Base-by-base conservation (phyloP, 148 eudicot species). In the Chenopodium formosanum region DNA sequence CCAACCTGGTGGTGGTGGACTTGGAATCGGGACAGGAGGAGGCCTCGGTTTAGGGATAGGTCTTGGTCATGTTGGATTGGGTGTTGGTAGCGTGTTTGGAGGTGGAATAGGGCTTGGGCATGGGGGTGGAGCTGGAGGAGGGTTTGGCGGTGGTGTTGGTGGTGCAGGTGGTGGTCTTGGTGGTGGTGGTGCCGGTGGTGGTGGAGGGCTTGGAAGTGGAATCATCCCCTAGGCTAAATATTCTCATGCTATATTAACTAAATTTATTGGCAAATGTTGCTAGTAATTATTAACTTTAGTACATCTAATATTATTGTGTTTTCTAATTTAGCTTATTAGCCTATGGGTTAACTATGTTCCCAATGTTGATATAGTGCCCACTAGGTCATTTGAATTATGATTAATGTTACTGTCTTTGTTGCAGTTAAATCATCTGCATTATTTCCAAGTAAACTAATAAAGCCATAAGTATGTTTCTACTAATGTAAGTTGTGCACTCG, bases 191-290 rank as follows among this genome's bases (percentile, higher is more conserved):
- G 79, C 10, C 13, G 52, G 85, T 64, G 85, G 85, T 32, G 86
- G 85, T 64, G 85, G 85, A 32, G 86, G 82, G 63, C 71, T 79
- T 60, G 81, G 81, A 72, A 40, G 66, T 78, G 85, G 82, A 23
- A 65, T 74, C n/a, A n/a, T 78, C 17, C 85, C 85, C 34, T 81
- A 77, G 60, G 60, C 60, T 53, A 60, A 40, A 48, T 47, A 60
- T 40, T 47, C 29, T 47, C 53, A 63, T 62, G 52, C n/a, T 70
- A 46, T 70, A 46, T 53, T 52, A 65, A 20, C 60, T 13, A 17
- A n/a, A 9, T 10, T 19, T 65, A 62, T 44, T 65, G 17, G 67
- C 10, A 48, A 78, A 66, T 67, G 62, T 16, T 27, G 71, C 71
- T 10, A 63, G 37, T 11, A 77, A 63, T 25, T 40, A 40, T 40